Conservation (phyloP, 108 stramenopile genomes). For the Parietichytrium sp. region DNA sequence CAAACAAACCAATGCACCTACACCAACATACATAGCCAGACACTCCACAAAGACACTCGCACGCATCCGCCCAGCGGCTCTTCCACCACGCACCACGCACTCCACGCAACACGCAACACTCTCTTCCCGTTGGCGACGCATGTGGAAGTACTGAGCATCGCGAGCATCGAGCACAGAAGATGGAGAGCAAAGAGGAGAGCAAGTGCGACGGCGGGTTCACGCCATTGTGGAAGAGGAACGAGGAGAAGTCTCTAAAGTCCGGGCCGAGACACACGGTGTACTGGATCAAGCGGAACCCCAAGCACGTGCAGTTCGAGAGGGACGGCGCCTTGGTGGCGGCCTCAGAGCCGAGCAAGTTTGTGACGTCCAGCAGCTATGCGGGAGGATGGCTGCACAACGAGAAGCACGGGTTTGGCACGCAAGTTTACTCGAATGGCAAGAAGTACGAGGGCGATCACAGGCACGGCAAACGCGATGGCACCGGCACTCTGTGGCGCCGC, state of each 20-base stretch:
- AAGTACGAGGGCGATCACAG: slow-evolving; percentile 68
- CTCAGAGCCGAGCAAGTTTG: neutral
- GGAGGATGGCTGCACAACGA: slow-evolving; percentile 77
- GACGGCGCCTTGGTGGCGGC: neutral
- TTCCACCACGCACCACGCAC: too few relatives aligned
- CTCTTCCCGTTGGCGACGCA: too few relatives aligned
- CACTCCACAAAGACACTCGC: too few relatives aligned
- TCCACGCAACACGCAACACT: too few relatives aligned
- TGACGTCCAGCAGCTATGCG: slow-evolving; percentile 59
- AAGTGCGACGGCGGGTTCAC: neutral
- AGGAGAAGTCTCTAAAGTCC: neutral
- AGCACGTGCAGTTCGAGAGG: neutral
- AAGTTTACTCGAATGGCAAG: slow-evolving; percentile 74
- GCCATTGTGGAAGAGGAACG: slow-evolving; percentile 7
- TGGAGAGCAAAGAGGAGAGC: neutral
- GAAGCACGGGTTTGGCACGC: slow-evolving; percentile 79
- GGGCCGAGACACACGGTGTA: neutral
- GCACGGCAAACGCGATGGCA: slow-evolving; percentile 73
- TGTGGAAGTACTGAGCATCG: too few relatives aligned
- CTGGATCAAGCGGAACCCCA: neutral
- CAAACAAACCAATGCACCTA: too few relatives aligned
- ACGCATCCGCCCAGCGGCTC: too few relatives aligned
- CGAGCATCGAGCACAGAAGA: too few relatives aligned
- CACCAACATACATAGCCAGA: too few relatives aligned
- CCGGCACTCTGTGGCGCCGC: slow-evolving; percentile 58